These are phyloP conservation scores for Monosporozyma aerobia DNA, from an alignment of 805 yeast genomes.

Conservation along the genomic window DNA sequence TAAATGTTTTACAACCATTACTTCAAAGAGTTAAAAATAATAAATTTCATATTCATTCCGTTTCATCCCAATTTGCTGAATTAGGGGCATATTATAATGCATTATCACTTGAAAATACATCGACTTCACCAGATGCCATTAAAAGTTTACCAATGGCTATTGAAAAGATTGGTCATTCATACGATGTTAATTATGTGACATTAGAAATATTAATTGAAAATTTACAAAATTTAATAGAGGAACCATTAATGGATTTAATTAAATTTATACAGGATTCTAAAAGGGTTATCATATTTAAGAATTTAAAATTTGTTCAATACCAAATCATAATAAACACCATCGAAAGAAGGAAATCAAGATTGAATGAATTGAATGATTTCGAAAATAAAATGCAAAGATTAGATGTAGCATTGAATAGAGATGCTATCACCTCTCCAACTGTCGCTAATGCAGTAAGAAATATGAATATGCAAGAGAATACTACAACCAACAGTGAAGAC, in stretches of 20 bases:
- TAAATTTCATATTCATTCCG: constrained; percentile 37
- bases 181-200: constrained; percentile 60
- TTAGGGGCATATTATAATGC: constrained; percentile 65
- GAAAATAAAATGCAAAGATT: constrained; percentile 26
- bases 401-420: constrained; percentile 29
- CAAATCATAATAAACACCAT: constrained; percentile 34
- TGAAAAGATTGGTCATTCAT: constrained; percentile 80
- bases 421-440: constrained; percentile 17
- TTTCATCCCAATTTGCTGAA: constrained; percentile 61
- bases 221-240: constrained; percentile 30
- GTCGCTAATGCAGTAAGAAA: constrained; percentile 6
- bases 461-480: constrained; percentile 1
- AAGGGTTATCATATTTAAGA: constrained; percentile 49
- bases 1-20: constrained; percentile 18
- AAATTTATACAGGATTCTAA: constrained; percentile 29
- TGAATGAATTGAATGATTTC: constrained; percentile 27
- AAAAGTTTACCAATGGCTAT: constrained; percentile 27
- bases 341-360: constrained; percentile 26
- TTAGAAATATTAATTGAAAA: constrained; percentile 37
- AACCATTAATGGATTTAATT: constrained; percentile 31
- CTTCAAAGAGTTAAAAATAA: constrained; percentile 23
- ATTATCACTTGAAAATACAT: constrained; percentile 45
- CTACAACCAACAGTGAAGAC: neutral
- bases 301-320: constrained; percentile 45
- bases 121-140: constrained; percentile 7